Base-by-base conservation (phyloP, 2,329 filamentous ascomycete genomes). In the Xylaria sp. region DNA sequence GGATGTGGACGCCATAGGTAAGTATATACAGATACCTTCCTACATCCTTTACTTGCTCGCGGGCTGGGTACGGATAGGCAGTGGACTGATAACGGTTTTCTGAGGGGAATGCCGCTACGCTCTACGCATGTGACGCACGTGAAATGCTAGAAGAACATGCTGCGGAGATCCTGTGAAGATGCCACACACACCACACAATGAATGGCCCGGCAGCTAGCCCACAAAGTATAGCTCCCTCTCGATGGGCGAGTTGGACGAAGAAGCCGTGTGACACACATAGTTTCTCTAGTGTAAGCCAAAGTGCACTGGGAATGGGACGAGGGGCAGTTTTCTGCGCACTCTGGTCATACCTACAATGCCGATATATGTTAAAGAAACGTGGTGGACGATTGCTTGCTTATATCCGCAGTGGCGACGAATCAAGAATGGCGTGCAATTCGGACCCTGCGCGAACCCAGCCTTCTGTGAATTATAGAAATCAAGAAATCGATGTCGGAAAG, bases 61-160 rank as follows among this genome's bases (percentile, higher is more conserved):
- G 57, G 33, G 43, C 41, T 41, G 52, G 46, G 20, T 52, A 28
- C 23, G 25, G 10, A 25, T 20, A 4, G 20, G 49, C 49, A 4
- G 18, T 4, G 54, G 49, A 25, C 67, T 51, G 68, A 62, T 70
- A 70, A 64, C 61, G 61, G 61, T 18, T 52, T 56, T 43, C 9
- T 36, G 39, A 28, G 41, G 41, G 39, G 41, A 15, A 46, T 46
- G 18, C 41, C 41, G 41, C 41, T 46, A 15, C 67, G 31, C 67
- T 59, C 41, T 46, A 15, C 67, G 31, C 67, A 62, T 69, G 62
- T 69, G 67, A 66, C 58, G 59, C 67, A 65, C 58, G 66, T 70
- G 62, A 65, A 70, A 70, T 64, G 65, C 48, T 41, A 64, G 36
- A 57, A 56, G 18, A 48, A 62, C 39, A 67, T 65, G 54, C 54